Conservation (phyloP, 169 alveolate genomes). For the Cryptosporidium parvum region DNA sequence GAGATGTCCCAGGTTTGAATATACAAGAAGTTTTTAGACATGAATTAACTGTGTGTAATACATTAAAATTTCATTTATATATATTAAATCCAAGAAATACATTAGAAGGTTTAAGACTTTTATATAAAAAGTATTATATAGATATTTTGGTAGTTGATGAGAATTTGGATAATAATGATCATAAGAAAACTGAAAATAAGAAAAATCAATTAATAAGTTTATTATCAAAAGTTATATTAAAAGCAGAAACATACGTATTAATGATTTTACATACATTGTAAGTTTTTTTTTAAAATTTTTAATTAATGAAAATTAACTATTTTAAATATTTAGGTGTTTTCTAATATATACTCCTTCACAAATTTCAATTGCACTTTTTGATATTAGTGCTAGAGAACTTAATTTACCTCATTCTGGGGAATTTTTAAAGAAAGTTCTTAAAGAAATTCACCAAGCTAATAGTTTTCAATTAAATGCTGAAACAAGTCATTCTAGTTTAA, state of each 20-base stretch:
- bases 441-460: constrained; percentile 50
- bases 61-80: constrained; percentile 67
- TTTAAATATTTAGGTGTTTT: constrained; percentile 35
- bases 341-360: constrained; percentile 70
- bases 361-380: constrained; percentile 52
- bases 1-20: constrained; percentile 76
- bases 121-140: constrained; percentile 58
- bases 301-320: not conserved
- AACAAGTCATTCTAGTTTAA: constrained; percentile 13
- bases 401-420: constrained; percentile 62
- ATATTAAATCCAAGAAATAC: constrained; percentile 68
- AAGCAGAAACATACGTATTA: constrained; percentile 60
- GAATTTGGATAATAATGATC: not conserved
- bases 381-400: constrained; percentile 61
- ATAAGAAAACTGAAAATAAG: constrained; percentile 1
- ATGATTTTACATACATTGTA: constrained; percentile 52
- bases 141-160: constrained; percentile 18
- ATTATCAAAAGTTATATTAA: constrained; percentile 38
- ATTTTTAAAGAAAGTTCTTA: constrained; percentile 33
- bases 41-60: constrained; percentile 62
- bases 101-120: constrained; percentile 48
- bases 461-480: not conserved
- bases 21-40: constrained; percentile 51
- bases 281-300: constrained; percentile 25
- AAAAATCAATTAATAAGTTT: constrained; percentile 4